These are phyloP conservation scores for Colletotrichum sojae DNA, from an alignment of 2,329 filamentous ascomycete genomes.

Conservation along the genomic window DNA sequence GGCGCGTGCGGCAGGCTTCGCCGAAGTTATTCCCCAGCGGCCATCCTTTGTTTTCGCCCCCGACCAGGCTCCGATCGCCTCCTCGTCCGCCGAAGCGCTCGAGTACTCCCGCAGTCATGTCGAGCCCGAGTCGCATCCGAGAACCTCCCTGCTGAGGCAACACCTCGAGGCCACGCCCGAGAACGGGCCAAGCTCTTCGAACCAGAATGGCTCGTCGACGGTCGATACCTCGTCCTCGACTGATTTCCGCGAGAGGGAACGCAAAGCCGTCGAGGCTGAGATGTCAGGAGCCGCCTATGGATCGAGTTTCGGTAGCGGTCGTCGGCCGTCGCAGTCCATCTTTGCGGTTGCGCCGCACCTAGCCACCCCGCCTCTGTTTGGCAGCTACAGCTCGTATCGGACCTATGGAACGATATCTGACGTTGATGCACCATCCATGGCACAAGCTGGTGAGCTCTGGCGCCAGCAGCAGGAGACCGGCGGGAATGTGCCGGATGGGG, in stretches of 20 bases:
- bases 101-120: conserved; percentile 59
- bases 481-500: conserved; percentile 66
- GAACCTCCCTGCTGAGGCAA: conserved; percentile 65
- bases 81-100: conserved; percentile 51
- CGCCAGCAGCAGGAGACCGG: conserved; percentile 66
- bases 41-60: conserved; percentile 79
- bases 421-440: conserved; percentile 62
- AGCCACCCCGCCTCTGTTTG: conserved; percentile 77
- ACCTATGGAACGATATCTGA: conserved; percentile 69
- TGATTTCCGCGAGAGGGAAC: conserved; percentile 62
- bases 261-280: conserved; percentile 62
- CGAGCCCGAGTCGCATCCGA: conserved; percentile 51
- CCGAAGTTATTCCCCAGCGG: conserved; percentile 86
- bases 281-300: conserved; percentile 53
- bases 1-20: conserved; percentile 90
- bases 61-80: conserved; percentile 64
- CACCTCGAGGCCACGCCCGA: conserved; percentile 60
- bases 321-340: conserved; percentile 59
- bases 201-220: conserved; percentile 37
- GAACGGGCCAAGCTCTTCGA: conserved; percentile 21
- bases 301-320: conserved; percentile 47
- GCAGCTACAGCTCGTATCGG: conserved; percentile 75
- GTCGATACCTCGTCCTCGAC: conserved; percentile 29
- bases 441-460: conserved; percentile 66
- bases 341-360: conserved; percentile 73